phyloP scores from a whole-genome alignment of 192 early-diverging fungal species.

The Backusella luteola region DNA sequence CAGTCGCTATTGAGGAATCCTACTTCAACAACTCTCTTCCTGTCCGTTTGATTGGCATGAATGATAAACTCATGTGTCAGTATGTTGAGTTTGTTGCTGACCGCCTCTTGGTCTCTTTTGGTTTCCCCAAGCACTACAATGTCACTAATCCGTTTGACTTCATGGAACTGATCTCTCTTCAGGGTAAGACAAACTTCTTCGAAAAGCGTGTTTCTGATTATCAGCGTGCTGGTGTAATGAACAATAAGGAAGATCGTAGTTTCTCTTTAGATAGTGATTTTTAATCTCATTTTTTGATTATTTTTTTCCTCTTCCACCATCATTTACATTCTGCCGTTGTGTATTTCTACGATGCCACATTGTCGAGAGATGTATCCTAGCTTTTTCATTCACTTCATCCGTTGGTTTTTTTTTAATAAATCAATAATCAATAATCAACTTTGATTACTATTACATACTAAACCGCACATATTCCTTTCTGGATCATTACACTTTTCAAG shows the following conservation, averaged over 20 bases:
- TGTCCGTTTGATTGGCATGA: slow-evolving; percentile 92
- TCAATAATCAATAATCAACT: background rate
- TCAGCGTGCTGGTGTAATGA: slow-evolving; percentile 87
- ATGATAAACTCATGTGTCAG: slow-evolving; percentile 84
- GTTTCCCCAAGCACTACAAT: slow-evolving; percentile 81
- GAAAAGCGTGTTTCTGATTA: slow-evolving; percentile 95
- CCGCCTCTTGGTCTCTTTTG: slow-evolving; percentile 83
- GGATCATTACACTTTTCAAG: too few species aligned
- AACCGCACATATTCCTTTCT: too few species aligned
- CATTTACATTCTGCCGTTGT: background rate
- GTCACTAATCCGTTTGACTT: slow-evolving; percentile 94
- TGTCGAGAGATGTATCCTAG: background rate
- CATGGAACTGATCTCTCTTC: slow-evolving; percentile 96
- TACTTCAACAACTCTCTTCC: slow-evolving; percentile 92
- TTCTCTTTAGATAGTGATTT: slow-evolving; percentile 79
- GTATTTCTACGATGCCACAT: background rate
- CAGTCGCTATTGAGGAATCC: slow-evolving; percentile 90
- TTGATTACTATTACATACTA: too few species aligned
- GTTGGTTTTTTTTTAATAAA: background rate
- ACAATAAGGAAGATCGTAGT: slow-evolving; percentile 60
- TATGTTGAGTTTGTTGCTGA: slow-evolving; percentile 99
- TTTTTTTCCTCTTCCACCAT: background rate
- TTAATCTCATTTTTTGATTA: slow-evolving; percentile 28
- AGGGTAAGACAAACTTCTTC: slow-evolving; percentile 98
- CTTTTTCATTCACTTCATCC: background rate